Conservation (phyloP, 768 basidiomycete genomes). For the Calvatia gigantea region DNA sequence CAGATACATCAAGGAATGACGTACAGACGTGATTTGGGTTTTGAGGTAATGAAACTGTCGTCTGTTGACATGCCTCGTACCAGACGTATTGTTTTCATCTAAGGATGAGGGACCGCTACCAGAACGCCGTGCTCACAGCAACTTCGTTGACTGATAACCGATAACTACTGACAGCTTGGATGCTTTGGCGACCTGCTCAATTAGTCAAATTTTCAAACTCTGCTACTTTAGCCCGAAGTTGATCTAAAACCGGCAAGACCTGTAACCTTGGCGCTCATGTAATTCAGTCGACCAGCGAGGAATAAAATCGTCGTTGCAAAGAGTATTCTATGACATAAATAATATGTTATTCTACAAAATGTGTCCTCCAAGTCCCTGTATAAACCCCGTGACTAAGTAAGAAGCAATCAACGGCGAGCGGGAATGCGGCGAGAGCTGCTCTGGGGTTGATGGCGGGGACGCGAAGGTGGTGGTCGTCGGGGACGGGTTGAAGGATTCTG, state of each 20-base stretch:
- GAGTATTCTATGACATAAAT: not conserved
- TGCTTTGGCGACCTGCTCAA: not conserved
- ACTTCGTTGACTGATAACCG: too few relatives aligned
- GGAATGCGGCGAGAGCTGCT: not conserved
- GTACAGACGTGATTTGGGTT: not conserved
- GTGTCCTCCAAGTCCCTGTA: not conserved
- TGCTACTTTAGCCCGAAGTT: too few relatives aligned
- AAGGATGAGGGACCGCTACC: not conserved
- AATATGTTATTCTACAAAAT: not conserved
- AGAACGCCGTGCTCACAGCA: too few relatives aligned
- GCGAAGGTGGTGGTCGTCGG: not conserved
- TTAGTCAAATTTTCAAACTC: not conserved
- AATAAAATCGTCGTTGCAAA: not conserved
- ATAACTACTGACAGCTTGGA: too few relatives aligned
- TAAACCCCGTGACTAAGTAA: not conserved
- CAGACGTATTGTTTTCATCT: too few relatives aligned
- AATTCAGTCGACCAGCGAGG: not conserved
- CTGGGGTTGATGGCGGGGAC: not conserved
- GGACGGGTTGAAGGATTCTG: not conserved
- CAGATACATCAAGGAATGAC: too few relatives aligned
- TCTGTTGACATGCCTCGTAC: too few relatives aligned
- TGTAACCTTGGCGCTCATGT: not conserved
- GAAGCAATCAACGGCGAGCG: not conserved
- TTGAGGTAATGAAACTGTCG: not conserved
- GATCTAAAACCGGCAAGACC: not conserved